Evolutionary conservation across 1,284 basidiomycete species (phyloP), one percentile per base, ranked within the genome.

Genomic region (Volvariella volvacea): DNA sequence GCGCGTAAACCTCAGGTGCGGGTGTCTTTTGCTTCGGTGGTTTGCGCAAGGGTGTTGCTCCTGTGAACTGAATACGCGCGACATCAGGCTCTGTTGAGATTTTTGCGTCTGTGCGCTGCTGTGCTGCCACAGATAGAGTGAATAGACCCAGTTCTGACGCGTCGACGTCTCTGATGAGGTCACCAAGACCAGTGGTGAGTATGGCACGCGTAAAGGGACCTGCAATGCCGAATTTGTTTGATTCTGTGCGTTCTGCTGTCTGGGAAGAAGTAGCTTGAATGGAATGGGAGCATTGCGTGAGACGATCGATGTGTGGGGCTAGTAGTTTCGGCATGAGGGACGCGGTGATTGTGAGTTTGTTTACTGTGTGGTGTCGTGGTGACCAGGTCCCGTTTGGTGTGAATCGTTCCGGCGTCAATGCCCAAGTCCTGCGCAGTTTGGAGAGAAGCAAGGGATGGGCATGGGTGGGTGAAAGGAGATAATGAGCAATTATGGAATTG

Each of bases 91-190:
- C 52, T 12, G 55, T 45, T 1, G 44, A 6, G 3, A 10, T 60
- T 3, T 60, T 57, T 39, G 60, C 57, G 36, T 68, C 66, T 25
- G 50, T 19, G 10, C 42, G 46, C 37, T 50, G 49, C 16, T 46
- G 42, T 16, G 48, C 49, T 32, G 59, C 50, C 32, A 44, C 49
- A 2, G 72, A 63, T 43, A 86, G 68, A 2, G 71, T 76, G 62
- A 88, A 87, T 15, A 88, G 74, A 22, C 85, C 84, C 20, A 86
- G 69, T 58, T 88, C 86, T 9, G 85, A 77, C 7, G 80, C 68
- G 51, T 88, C 84, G 48, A 81, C 68, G 53, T 88, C 85, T 53
- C 84, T 82, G 48, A 88, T 85, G 48, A 88, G 76, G 53, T 88
- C 80, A 38, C 80, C 78, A 8, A 88, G 72, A 41, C 72, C 62